phyloP scores from a whole-genome alignment of 768 basidiomycete genomes.

The Amanita pseudoporphyria region DNA sequence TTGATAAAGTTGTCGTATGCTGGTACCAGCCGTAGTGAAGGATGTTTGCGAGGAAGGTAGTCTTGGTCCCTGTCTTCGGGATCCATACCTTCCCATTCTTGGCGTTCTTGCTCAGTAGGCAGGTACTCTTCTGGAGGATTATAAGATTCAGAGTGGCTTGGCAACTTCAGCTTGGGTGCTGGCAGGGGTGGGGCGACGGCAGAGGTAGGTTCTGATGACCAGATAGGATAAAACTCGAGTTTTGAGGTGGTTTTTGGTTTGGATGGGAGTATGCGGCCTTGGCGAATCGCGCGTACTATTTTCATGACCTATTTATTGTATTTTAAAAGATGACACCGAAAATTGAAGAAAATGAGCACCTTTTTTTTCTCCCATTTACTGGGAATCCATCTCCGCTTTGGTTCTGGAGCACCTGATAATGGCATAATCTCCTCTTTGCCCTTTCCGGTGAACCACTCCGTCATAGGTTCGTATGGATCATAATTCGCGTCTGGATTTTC shows the following conservation, averaged over 20 bases:
- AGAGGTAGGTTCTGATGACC: slow-evolving; percentile 73
- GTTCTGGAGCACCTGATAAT: slow-evolving; percentile 82
- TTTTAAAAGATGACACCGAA: not conserved
- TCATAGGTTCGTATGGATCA: slow-evolving; percentile 88
- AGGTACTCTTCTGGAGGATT: slow-evolving; percentile 98
- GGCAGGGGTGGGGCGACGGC: slow-evolving; percentile 79
- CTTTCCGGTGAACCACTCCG: slow-evolving; percentile 96
- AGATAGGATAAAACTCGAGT: slow-evolving; percentile 77
- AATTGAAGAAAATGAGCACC: slow-evolving; percentile 31
- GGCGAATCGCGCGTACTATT: slow-evolving; percentile 95
- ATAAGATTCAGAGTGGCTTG: slow-evolving; percentile 94
- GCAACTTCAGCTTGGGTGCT: slow-evolving; percentile 84
- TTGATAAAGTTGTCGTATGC: slow-evolving; percentile 89
- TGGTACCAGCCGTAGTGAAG: slow-evolving; percentile 81
- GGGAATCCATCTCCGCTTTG: slow-evolving; percentile 92
- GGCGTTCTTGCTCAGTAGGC: slow-evolving; percentile 71
- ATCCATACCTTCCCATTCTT: slow-evolving; percentile 75
- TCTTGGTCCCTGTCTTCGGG: slow-evolving; percentile 85
- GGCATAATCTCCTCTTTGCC: slow-evolving; percentile 96
- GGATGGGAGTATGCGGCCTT: slow-evolving; percentile 87
- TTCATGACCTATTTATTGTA: slow-evolving; percentile 75
- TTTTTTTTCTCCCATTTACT: slow-evolving; percentile 99
- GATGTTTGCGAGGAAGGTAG: slow-evolving; percentile 82
- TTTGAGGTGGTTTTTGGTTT: slow-evolving; percentile 71
- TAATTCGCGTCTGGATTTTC: slow-evolving; percentile 89